Evolutionary conservation across 768 basidiomycete genomes (phyloP).

Genomic region (Tulasnella calospora): DNA sequence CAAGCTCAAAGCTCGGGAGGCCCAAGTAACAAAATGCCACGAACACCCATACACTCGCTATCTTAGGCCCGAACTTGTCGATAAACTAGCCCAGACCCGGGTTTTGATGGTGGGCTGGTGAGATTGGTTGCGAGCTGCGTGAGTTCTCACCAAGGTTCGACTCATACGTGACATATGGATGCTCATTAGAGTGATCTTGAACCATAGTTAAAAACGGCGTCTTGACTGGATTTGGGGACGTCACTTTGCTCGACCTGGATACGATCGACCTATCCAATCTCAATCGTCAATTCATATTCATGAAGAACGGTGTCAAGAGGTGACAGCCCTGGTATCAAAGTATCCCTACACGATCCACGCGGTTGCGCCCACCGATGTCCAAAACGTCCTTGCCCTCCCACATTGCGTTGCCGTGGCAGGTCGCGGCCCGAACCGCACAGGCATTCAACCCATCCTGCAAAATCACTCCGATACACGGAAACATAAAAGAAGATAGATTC

Average conservation of each 20-base stretch:
- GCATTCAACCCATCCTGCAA: slow-evolving; percentile 84
- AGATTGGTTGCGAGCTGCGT: slow-evolving; percentile 96
- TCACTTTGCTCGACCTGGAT: slow-evolving; percentile 91
- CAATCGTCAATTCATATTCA: slow-evolving; percentile 94
- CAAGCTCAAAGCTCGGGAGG: neutral
- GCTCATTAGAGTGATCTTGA: neutral
- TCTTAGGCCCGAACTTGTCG: slow-evolving; percentile 72
- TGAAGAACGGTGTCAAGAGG: slow-evolving; percentile 95
- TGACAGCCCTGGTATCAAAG: slow-evolving; percentile 73
- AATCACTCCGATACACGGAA: slow-evolving; percentile 85
- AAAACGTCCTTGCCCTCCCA: neutral
- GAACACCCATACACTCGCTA: slow-evolving; percentile 60
- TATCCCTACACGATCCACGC: too few relatives aligned
- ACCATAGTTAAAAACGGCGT: slow-evolving; percentile 88
- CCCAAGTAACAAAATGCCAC: slow-evolving; percentile 27
- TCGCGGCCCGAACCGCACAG: slow-evolving; percentile 75
- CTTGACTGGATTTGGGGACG: slow-evolving; percentile 84
- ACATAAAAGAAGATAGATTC: slow-evolving; percentile 90
- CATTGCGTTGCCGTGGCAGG: slow-evolving; percentile 40
- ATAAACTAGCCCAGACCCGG: slow-evolving; percentile 34
- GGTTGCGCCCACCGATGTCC: neutral
- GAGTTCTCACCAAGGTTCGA: slow-evolving; percentile 34
- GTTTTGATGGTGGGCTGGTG: slow-evolving; percentile 90
- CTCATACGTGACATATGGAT: neutral
- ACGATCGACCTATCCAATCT: slow-evolving; percentile 98